Base-by-base conservation (phyloP, 2,329 filamentous ascomycete genomes). In the Colletotrichum salicis region DNA sequence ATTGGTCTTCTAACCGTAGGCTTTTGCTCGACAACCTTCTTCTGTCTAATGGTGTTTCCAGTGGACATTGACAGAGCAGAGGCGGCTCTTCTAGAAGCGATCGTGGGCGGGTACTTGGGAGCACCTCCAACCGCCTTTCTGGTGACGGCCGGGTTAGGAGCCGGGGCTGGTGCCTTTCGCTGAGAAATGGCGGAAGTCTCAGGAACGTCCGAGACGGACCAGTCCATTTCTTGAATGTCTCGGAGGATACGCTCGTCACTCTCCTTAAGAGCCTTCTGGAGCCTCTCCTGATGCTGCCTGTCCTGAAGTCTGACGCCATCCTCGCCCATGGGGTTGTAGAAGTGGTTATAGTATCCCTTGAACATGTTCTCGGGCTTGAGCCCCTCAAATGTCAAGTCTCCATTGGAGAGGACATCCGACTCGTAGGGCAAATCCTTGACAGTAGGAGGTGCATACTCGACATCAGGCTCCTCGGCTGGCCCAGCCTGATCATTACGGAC, bases 361-460 rank as follows among this genome's bases (percentile, higher is more conserved):
- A 90, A 82, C 3, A 89, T 77, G 75, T 91, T 91, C 75, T 88
- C 85, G 1, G 84, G 85, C 78, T 89, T 90, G 24, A 92, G 80
- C 0, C 85, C 86, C 10, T 90, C 85, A 61, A 91, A 88, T 1
- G 86, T 90, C 48, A 91, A 80, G 57, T 84, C 85, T 1, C 84
- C 86, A 57, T 86, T 82, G 5, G 91, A 90, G 73, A 93, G 90
- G 70, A 93, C 87, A 65, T 94, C 92, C 24, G 92, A 93, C 76
- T 92, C 86, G 77, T 94, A 93, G 0, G 89, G 88, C 12, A 90
- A 83, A n/a, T 90, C 87, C 75, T 87, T 88, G 1, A 91, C 88
- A 72, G 86, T 91, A 0, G 94, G 94, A 6, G 96, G 94, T 79
- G 94, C 95, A 80, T 97, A 97, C 85, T 98, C 96, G 72, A 96